A percentile compares a stretch with the other conserved stretches of the same genome.
phyloP scores from a whole-genome alignment of 495 filamentous ascomycete genomes.

The Penicillium samsonianum region DNA sequence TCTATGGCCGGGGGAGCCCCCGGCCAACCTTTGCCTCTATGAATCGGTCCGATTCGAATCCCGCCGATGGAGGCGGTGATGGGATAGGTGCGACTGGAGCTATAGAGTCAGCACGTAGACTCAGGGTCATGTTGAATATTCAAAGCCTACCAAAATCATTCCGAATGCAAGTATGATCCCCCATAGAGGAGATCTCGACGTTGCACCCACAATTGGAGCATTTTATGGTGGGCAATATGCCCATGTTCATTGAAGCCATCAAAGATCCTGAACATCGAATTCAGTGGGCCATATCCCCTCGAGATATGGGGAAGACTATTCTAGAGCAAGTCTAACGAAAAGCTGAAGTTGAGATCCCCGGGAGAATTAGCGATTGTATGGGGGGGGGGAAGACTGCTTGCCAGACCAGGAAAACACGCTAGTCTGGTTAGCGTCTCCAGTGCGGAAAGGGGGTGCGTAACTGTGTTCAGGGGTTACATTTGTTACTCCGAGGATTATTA shows the following conservation, averaged over 20 bases:
- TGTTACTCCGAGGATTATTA: background rate
- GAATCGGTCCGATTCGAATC: constrained; percentile 26
- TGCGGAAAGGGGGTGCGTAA: constrained; percentile 28
- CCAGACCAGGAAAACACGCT: constrained; percentile 11
- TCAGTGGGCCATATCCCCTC: constrained; percentile 19
- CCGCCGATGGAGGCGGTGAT: constrained; percentile 41
- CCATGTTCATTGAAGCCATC: constrained; percentile 39
- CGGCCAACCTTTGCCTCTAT: constrained; percentile 26
- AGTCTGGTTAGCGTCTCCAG: constrained; percentile 27
- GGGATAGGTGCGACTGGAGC: constrained; percentile 33
- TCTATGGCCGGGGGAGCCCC: constrained; percentile 55
- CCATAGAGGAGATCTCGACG: constrained; percentile 89
- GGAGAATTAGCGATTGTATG: background rate
- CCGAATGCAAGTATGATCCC: constrained; percentile 75
- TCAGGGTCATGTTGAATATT: background rate
- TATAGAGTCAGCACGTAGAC: constrained; percentile 14
- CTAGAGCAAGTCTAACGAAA: constrained; percentile 3
- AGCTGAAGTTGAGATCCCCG: background rate
- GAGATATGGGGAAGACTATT: constrained; percentile 7
- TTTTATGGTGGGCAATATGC: constrained; percentile 88
- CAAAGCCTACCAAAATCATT: constrained; percentile 13
- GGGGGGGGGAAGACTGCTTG: background rate
- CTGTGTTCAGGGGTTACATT: constrained; percentile 22
- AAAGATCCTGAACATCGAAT: constrained; percentile 12
- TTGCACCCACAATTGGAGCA: constrained; percentile 85